A percentile compares a stretch with the other conserved stretches of the same genome.
phyloP scores from a whole-genome alignment of 345 rosid genomes.

The Stellera chamaejasme region DNA sequence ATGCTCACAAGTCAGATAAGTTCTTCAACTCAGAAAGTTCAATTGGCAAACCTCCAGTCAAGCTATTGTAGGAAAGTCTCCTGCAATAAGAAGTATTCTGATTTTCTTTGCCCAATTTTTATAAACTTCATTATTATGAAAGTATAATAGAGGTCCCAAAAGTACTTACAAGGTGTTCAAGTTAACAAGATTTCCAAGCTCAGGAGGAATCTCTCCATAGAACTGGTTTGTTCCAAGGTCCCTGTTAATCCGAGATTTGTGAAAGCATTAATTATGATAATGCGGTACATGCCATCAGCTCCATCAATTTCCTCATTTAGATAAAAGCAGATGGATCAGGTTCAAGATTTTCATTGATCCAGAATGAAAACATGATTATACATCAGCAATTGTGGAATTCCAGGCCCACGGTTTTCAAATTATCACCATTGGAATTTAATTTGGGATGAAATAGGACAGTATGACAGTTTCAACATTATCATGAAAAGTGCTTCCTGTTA shows the following conservation, averaged over 20 bases:
- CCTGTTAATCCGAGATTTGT: slow-evolving; percentile 11
- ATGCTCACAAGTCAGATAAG: slow-evolving; percentile 41
- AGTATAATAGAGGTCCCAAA: neutral
- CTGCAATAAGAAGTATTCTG: slow-evolving; percentile 19
- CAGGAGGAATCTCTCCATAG: slow-evolving; percentile 36
- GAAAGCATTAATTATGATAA: no score
- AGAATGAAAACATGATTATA: neutral
- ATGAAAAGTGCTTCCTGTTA: neutral
- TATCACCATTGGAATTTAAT: neutral
- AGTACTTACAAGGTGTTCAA: slow-evolving; percentile 36
- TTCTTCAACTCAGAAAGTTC: slow-evolving; percentile 33
- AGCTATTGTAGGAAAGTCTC: slow-evolving; percentile 45
- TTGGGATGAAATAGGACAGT: neutral
- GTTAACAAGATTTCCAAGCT: slow-evolving; percentile 35
- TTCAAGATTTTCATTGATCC: no score
- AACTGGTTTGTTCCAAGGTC: slow-evolving; percentile 36
- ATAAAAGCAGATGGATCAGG: slow-evolving; percentile 5
- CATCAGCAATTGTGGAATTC: neutral
- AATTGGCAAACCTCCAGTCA: slow-evolving; percentile 41
- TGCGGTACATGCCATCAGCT: no score
- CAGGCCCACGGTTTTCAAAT: neutral
- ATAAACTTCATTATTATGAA: neutral
- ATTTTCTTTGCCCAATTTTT: neutral
- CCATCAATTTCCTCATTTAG: no score
- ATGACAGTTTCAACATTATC: neutral